Conservation (phyloP, 192 early-diverging fungal genomes). For the Coemansia erecta region DNA sequence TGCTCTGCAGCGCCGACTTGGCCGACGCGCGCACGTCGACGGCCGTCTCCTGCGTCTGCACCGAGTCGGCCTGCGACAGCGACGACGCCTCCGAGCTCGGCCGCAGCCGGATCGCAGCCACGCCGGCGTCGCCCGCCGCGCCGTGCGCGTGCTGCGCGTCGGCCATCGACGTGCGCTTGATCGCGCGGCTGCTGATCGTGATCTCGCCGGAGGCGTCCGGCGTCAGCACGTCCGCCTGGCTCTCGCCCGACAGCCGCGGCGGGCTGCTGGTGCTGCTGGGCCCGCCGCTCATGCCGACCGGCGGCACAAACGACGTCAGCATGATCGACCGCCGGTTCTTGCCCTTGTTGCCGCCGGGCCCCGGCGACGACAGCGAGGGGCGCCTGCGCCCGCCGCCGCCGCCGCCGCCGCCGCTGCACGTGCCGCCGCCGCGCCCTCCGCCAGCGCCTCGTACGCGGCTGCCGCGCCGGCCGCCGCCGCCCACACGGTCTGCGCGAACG, state of each 20-base stretch:
- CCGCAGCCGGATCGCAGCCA: no score
- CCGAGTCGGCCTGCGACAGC: not conserved
- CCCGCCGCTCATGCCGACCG: slow-evolving; percentile 31
- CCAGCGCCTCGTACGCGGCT: slow-evolving; percentile 12
- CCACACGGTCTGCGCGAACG: slow-evolving; percentile 33
- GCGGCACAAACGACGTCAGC: slow-evolving; percentile 51
- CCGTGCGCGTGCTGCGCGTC: no score
- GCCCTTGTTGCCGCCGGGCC: slow-evolving; percentile 19
- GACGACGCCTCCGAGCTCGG: no score
- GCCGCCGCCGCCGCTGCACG: no score
- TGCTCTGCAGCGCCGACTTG: slow-evolving; percentile 38
- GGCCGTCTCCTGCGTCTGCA: no score
- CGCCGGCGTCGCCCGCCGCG: no score
- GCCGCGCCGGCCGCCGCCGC: slow-evolving; percentile 9
- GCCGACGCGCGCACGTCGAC: not conserved
- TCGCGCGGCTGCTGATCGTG: no score
- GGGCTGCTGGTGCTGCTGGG: slow-evolving; percentile 27
- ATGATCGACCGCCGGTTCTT: slow-evolving; percentile 44
- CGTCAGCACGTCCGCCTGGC: slow-evolving; percentile 13
- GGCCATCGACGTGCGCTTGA: no score
- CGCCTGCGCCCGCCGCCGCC: slow-evolving; percentile 45
- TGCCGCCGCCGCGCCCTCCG: slow-evolving; percentile 18
- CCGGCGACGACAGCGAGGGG: slow-evolving; percentile 18
- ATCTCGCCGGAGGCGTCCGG: no score
- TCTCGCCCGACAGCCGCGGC: slow-evolving; percentile 34